These are phyloP conservation scores for Bisporella sp. DNA, from an alignment of 2,329 filamentous ascomycete genomes.

Conservation along the genomic window DNA sequence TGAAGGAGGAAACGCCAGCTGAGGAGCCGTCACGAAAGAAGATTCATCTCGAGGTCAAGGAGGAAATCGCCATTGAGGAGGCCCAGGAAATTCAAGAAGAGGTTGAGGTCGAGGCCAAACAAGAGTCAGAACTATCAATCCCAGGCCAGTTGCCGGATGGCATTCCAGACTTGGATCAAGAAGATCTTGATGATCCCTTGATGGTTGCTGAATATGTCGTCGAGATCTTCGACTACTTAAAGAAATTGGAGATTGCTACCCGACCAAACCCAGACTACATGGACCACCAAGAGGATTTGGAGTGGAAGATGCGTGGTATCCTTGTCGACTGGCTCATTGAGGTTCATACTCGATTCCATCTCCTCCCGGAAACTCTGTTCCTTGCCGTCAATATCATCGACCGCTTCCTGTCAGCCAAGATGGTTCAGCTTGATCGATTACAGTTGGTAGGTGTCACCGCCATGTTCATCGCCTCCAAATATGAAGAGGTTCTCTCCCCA, in stretches of 20 bases:
- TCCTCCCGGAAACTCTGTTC: conserved; percentile 94
- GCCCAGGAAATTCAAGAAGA: conserved; percentile 30
- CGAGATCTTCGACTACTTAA: conserved; percentile 95
- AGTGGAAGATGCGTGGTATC: conserved; percentile 98
- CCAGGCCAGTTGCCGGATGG: conserved; percentile 27
- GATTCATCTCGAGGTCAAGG: conserved; percentile 48
- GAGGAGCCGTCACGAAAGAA: conserved; percentile 65
- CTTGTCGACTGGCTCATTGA: conserved; percentile 98
- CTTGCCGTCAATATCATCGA: conserved; percentile 97
- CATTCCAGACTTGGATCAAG: conserved; percentile 67
- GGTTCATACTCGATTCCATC: conserved; percentile 92
- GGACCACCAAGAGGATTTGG: conserved; percentile 85
- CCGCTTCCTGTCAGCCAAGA: conserved; percentile 90
- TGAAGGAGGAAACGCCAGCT: conserved; percentile 52
- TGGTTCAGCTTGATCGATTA: conserved; percentile 90
- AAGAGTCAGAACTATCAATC: conserved; percentile 18
- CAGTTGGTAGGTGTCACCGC: conserved; percentile 96
- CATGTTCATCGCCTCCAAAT: conserved; percentile 99
- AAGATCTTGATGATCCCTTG: conserved; percentile 87
- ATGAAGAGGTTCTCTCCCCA: conserved; percentile 94
- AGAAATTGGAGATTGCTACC: conserved; percentile 71
- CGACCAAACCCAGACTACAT: conserved; percentile 94
- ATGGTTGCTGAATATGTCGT: conserved; percentile 98
- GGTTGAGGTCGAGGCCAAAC: conserved; percentile 23
- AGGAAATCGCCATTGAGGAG: conserved; percentile 31